Evolutionary conservation across 768 basidiomycete genomes (phyloP), one percentile per base, ranked within the genome.

Genomic region (Auricularia cornea): DNA sequence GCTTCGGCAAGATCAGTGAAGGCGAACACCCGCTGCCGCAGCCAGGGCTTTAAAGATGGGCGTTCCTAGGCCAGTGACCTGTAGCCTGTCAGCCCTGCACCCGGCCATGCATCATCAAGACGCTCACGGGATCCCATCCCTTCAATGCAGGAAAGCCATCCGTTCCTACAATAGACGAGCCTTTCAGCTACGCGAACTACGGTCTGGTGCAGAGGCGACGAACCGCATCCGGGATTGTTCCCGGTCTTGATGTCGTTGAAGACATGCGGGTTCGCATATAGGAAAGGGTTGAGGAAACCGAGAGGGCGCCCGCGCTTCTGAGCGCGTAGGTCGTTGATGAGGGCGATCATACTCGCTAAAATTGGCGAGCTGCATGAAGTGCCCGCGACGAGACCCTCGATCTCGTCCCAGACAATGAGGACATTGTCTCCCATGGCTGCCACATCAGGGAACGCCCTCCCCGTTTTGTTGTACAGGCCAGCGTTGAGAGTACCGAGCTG

Each of bases 41-140:
- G 78, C 76, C 62, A 88, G 71, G 63, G 78, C 79, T 57, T 75
- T 68, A 70, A 85, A 88, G 67, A 86, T 80, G 16, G 85, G 85
- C 3, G 84, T 86, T 3, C 86, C 85, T 26, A 84, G 73, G 16
- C 85, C 85, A 52, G 85, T 87, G 61, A 86, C 79, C 81, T 83
- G 64, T 28, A 48, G 28, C 48, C 48, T 48, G 54, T 67, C 52
- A 54, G 18, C 28, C 33, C 51, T 40, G 14, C 35, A 14, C 16
- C 3, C 11, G 35, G 38, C 35, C n/a, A n/a, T n/a, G n/a, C n/a
- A n/a, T 31, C 30, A 29, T 35, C 6, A 32, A 33, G 35, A 14
- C 5, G 69, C 79, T 73, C 70, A 82, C 81, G 51, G 83, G 83
- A 71, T 85, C 82, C 82, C 81, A 83, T 14, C 82, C 83, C 35